Evolutionary conservation across 257 asterid genomes (phyloP).

Genomic region (Jacaranda copaia): DNA sequence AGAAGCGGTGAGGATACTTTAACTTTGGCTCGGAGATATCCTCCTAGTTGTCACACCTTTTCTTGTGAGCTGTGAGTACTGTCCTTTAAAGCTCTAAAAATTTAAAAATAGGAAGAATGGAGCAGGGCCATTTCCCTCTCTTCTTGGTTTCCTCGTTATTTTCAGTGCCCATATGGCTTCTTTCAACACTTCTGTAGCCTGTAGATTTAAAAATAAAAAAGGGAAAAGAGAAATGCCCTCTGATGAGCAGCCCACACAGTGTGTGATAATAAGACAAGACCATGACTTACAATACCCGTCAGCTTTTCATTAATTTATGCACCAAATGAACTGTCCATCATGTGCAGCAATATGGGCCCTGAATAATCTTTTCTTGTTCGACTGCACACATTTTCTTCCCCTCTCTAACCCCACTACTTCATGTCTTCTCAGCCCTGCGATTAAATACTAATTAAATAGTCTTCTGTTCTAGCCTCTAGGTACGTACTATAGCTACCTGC

Average conservation of each 20-base stretch:
- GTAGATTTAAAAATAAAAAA: too few species aligned
- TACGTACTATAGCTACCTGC: not conserved
- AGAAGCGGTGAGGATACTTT: not conserved
- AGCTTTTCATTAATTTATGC: slow-evolving; percentile 45
- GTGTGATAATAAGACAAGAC: slow-evolving; percentile 44
- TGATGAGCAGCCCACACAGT: not conserved
- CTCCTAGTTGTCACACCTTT: slow-evolving; percentile 8
- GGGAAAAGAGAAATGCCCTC: too few species aligned
- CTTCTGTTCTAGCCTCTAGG: too few species aligned
- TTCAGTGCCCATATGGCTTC: slow-evolving; percentile 35
- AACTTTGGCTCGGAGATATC: not conserved
- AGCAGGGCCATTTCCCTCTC: too few species aligned
- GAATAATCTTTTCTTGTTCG: not conserved
- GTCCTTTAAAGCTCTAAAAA: too few species aligned
- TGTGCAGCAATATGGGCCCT: slow-evolving; percentile 52
- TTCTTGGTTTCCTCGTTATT: slow-evolving; percentile 20
- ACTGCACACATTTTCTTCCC: not conserved
- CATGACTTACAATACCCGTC: slow-evolving; percentile 38
- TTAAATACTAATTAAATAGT: not conserved
- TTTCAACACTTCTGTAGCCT: too few species aligned
- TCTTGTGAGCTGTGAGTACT: not conserved
- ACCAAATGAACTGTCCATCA: slow-evolving; percentile 63
- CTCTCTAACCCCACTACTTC: slow-evolving; percentile 35
- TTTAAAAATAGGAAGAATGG: too few species aligned
- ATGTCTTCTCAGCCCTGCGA: slow-evolving; percentile 28